Evolutionary conservation across 805 yeast species (phyloP), one percentile per base, ranked within the genome.

Genomic region (Candida verbasci): DNA sequence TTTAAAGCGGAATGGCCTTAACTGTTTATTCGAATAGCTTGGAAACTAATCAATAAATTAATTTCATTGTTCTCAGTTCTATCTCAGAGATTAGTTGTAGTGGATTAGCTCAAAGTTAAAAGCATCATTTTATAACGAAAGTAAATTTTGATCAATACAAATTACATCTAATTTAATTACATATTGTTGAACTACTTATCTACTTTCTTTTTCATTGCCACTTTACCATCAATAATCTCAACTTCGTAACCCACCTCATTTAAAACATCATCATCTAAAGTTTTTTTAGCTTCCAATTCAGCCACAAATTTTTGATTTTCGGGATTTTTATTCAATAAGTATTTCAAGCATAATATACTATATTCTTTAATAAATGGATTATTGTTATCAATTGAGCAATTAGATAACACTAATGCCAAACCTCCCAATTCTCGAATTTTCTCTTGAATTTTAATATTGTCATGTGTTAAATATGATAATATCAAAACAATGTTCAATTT

Each of bases 291-390:
- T 53, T 91, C 97, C 40, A 91, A 56, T 24, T 70, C 59, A 0
- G 85, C 79, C 1, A 91, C 88, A 53, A 88, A 78, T 1, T 72
- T 66, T 58, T 91, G 97, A 55, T 91, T 93, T 31, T 64, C 68
- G 3, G 46, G 50, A 48, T 93, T 93, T 8, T 73, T 68, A 17
- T 75, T 73, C 11, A 91, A 58, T 22, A 88, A 58, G 42, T 79
- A 80, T 49, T 81, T 76, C 20, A 93, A 54, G 50, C 96, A 86
- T 6, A 91, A 60, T 23, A 93, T 84, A 1, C 95, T 74, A 41
- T 91, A 65, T 52, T 91, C 98, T 45, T 86, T 82, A 39, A 85
- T 81, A 48, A 72, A 91, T 0, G 97, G 97, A 55, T 93, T 94
- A 53, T 85, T 78, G 30, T 80, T 81, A 55, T 91, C 97, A 35